phyloP scores from a whole-genome alignment of 2,329 filamentous ascomycete genomes.

The Emergomyces orientalis region DNA sequence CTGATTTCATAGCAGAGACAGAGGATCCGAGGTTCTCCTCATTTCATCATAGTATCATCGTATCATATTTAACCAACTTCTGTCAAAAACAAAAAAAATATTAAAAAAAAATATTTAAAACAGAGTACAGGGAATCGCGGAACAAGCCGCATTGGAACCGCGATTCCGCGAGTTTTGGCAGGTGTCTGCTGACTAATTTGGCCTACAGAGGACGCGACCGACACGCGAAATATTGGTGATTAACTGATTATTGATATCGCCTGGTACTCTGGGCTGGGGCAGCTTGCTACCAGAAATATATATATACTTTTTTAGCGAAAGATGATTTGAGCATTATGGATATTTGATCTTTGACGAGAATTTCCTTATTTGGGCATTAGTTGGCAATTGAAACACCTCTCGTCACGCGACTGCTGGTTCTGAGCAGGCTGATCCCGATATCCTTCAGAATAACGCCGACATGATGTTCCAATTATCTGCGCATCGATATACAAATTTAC shows the following conservation, averaged over 20 bases:
- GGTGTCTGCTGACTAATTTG: not conserved
- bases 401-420: not conserved
- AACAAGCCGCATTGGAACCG: no score
- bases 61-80: not conserved
- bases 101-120: no score
- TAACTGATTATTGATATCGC: not conserved
- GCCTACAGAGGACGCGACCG: not conserved
- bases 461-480: not conserved
- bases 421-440: not conserved
- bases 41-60: not conserved
- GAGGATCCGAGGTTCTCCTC: not conserved
- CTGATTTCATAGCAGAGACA: not conserved
- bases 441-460: not conserved
- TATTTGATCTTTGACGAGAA: not conserved
- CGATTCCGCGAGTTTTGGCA: not conserved
- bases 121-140: no score
- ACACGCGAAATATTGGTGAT: not conserved
- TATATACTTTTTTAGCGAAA: no score
- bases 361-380: not conserved
- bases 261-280: not conserved
- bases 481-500: not conserved
- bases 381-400: not conserved
- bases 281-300: not conserved
- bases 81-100: no score
- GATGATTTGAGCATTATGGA: not conserved